Percentiles rank a stretch among this genome's conserved stretches.
phyloP scores from a whole-genome alignment of 1,284 basidiomycete genomes.

The Ceratobasidium sp. region DNA sequence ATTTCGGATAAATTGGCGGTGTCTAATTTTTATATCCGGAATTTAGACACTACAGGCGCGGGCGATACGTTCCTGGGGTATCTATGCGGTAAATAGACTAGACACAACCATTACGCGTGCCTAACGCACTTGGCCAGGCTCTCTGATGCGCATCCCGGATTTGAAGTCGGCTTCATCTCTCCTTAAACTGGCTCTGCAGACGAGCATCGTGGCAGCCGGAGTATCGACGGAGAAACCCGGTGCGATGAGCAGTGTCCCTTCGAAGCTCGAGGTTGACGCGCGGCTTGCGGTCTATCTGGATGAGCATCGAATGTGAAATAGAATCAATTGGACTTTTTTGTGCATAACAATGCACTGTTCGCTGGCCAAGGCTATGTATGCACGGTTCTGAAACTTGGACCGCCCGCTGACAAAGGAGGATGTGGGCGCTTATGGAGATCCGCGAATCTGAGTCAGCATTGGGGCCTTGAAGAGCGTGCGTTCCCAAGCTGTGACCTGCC shows the following conservation, averaged over 20 bases:
- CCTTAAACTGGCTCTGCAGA: conserved; percentile 28
- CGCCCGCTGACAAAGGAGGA: conserved; percentile 10
- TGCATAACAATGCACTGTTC: not conserved
- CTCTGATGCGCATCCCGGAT: conserved; percentile 36
- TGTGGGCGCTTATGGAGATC: not conserved
- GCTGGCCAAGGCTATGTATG: conserved; percentile 24
- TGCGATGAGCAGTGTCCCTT: conserved; percentile 42
- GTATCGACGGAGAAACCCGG: conserved; percentile 33
- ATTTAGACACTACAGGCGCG: conserved; percentile 41
- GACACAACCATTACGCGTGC: not conserved
- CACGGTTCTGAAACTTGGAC: conserved; percentile 7
- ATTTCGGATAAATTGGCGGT: not conserved
- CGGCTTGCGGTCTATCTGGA: conserved; percentile 28
- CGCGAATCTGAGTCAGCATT: conserved; percentile 36
- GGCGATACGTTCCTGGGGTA: conserved; percentile 44
- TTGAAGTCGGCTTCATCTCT: not conserved
- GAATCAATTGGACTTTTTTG: not conserved
- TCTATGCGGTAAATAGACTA: conserved; percentile 34
- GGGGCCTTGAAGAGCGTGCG: conserved; percentile 24
- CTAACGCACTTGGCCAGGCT: conserved; percentile 15
- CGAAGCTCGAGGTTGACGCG: conserved; percentile 26
- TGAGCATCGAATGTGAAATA: conserved; percentile 20
- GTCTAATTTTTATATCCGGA: not conserved
- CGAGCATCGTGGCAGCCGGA: conserved; percentile 40
- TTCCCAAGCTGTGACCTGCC: conserved; percentile 36